Evolutionary conservation across 1,284 basidiomycete species (phyloP).

Genomic region (Ceratobasidium sp.): DNA sequence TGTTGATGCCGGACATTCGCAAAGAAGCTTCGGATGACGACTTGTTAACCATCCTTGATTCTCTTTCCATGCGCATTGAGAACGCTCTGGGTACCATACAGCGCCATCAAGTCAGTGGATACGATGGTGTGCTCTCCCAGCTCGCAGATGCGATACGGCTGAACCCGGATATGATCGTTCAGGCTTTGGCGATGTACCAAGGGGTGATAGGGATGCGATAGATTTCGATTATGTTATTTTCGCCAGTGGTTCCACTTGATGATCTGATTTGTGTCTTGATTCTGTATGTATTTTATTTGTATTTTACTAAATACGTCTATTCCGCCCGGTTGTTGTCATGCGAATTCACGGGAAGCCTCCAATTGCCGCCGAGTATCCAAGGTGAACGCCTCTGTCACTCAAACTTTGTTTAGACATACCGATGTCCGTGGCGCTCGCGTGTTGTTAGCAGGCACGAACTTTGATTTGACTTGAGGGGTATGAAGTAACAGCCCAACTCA

Average conservation of each 20-base stretch:
- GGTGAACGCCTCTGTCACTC: slow-evolving; percentile 3
- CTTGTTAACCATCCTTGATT: slow-evolving; percentile 75
- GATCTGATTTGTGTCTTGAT: slow-evolving; percentile 19
- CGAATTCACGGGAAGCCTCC: background rate
- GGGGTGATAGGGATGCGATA: slow-evolving; percentile 25
- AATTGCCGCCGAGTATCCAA: slow-evolving; percentile 30
- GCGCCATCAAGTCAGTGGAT: slow-evolving; percentile 52
- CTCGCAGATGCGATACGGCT: slow-evolving; percentile 49
- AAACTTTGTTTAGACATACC: background rate
- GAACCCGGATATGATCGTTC: slow-evolving; percentile 46
- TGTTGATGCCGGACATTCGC: slow-evolving; percentile 73
- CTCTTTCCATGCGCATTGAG: slow-evolving; percentile 75
- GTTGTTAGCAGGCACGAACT: background rate
- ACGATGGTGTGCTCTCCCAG: slow-evolving; percentile 51
- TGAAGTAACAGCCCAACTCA: background rate
- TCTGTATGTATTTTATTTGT: slow-evolving; percentile 39
- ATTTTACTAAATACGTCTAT: slow-evolving; percentile 23
- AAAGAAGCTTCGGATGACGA: slow-evolving; percentile 79
- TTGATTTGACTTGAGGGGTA: slow-evolving; percentile 2
- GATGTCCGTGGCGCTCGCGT: slow-evolving; percentile 12
- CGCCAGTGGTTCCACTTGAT: slow-evolving; percentile 2
- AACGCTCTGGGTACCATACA: slow-evolving; percentile 73
- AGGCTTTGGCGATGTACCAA: slow-evolving; percentile 47
- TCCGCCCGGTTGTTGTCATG: slow-evolving; percentile 38
- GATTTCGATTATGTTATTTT: slow-evolving; percentile 20